Evolutionary conservation across 331 rosid genomes (phyloP), one percentile per base, ranked within the genome.

Genomic region (Phaseolus coccineus): DNA sequence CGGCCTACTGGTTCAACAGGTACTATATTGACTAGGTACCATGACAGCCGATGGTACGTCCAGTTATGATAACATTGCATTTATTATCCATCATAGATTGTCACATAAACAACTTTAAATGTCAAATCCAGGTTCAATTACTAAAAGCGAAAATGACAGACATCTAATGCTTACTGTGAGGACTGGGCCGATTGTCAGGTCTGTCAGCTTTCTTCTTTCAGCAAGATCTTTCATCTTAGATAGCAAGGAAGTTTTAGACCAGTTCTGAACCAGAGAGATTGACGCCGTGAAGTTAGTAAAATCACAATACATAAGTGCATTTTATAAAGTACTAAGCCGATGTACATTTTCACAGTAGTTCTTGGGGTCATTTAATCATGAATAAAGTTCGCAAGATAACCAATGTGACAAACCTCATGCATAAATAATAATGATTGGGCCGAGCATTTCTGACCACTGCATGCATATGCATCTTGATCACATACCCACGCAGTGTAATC

Each of bases 371-470:
- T 37, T 13, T 46, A 75, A 82, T 35, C 39, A 52, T 16, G 69
- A 44, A 78, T 10, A 61, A 52, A 71, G 13, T 48, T 31, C 61
- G 53, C 30, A 50, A 48, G 61, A 42, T 58, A 87, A 46, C 28
- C 5, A 42, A 61, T 74, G 71, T 70, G 67, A 31, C 92, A 71
- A 76, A 94, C 98, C 98, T 95, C 98, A 28, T 95, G 99, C 86
- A 95, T 87, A 83, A 95, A 91, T 63, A 95, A 73, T 79, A 95
- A 85, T 33, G 98, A 95, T 57, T 91, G 97, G 27, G 99, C 98
- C 0, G 99, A 95, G 90, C 99, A 95, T 88, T 95, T 95, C 86
- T 93, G 99, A 74, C 99, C 99, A 56, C 98, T 95, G 80, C 99
- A 90, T 59, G 99, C 99, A 31, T 93, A 95, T 69, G 98, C 99